phyloP scores from a whole-genome alignment of 1,139 yeast genomes.

The Debaryomyces nepalensis region DNA sequence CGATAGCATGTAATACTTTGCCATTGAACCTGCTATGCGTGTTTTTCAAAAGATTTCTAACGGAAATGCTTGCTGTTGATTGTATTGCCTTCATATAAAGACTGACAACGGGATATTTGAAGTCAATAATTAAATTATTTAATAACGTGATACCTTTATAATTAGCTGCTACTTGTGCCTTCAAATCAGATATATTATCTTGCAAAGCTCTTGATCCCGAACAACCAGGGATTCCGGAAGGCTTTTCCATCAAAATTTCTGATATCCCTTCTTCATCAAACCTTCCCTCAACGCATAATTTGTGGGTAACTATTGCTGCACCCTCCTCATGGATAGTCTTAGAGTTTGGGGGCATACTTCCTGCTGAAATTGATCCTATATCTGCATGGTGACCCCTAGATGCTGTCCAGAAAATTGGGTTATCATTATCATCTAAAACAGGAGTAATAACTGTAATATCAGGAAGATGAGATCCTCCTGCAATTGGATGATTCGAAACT shows the following conservation, averaged over 20 bases:
- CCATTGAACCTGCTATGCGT: constrained; percentile 24
- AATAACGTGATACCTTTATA: constrained; percentile 49
- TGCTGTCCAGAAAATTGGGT: constrained; percentile 47
- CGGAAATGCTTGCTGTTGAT: constrained; percentile 46
- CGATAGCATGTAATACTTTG: constrained; percentile 30
- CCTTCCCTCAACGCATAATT: constrained; percentile 39
- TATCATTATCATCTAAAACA: constrained; percentile 27
- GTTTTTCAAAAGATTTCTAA: constrained; percentile 33
- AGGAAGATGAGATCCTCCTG: constrained; percentile 75
- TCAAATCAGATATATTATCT: constrained; percentile 53
- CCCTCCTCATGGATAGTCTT: constrained; percentile 53
- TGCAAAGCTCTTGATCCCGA: constrained; percentile 51
- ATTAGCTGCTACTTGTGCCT: constrained; percentile 55
- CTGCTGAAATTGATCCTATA: constrained; percentile 53
- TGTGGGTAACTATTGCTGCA: constrained; percentile 48
- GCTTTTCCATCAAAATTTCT: constrained; percentile 52
- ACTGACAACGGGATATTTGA: constrained; percentile 36
- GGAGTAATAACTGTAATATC: constrained; percentile 72
- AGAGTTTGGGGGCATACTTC: constrained; percentile 54
- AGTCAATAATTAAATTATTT: constrained; percentile 38
- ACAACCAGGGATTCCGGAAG: constrained; percentile 49
- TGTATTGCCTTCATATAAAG: constrained; percentile 53
- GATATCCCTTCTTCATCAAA: constrained; percentile 51
- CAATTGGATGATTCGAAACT: constrained; percentile 67
- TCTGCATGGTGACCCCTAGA: constrained; percentile 60